Conservation (phyloP, 108 stramenopile species). For the Mayamaea pseudoterrestris region DNA sequence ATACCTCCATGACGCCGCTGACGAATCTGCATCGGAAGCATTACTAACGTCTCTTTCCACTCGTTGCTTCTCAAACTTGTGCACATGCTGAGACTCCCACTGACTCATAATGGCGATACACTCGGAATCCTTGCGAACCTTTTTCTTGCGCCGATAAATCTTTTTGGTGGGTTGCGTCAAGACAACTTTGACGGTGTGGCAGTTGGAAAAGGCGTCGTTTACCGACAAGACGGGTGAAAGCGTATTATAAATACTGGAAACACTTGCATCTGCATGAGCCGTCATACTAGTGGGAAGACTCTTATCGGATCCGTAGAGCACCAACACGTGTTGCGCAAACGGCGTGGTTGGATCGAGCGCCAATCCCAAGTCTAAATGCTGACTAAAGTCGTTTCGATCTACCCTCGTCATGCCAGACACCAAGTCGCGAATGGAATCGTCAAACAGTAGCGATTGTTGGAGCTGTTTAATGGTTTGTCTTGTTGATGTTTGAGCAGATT, state of each 20-base stretch:
- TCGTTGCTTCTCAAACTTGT: conserved; percentile 23
- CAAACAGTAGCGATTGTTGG: no score
- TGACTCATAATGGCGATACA: conserved; percentile 44
- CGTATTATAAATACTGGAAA: no score
- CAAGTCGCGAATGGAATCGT: conserved; percentile 11
- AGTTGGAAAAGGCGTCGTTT: conserved; percentile 40
- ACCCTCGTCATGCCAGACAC: conserved; percentile 25
- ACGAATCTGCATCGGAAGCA: no score
- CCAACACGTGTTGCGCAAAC: neutral
- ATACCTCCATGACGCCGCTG: no score
- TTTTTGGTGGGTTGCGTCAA: conserved; percentile 27
- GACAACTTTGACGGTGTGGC: conserved; percentile 44
- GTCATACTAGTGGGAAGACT: neutral
- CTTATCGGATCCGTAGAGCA: neutral
- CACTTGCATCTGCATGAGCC: neutral
- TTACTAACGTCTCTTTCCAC: neutral
- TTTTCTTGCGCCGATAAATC: no score
- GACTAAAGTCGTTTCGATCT: conserved; percentile 30
- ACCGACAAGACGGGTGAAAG: no score
- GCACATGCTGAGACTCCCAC: conserved; percentile 64
- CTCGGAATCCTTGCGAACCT: no score
- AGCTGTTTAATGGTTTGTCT: no score
- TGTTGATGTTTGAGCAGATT: no score
- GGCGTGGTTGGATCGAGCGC: conserved; percentile 21
- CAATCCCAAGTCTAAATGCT: conserved; percentile 34